phyloP scores from a whole-genome alignment of 2,329 filamentous ascomycete species.

The Beauveria asiatica region DNA sequence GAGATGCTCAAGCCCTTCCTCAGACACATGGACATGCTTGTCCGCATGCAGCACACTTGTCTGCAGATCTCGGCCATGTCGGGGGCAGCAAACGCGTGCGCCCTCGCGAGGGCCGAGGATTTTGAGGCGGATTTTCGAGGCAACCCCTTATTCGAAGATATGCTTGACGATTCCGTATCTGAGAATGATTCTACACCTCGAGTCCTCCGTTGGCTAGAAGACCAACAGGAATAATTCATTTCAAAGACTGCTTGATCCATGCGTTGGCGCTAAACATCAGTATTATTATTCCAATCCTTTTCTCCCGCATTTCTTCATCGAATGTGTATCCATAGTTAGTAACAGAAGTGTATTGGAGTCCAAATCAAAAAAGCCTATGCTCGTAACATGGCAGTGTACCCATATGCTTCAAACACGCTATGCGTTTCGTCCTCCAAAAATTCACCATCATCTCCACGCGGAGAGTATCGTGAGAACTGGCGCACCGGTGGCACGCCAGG shows the following conservation, averaged over 20 bases:
- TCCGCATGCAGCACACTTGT: neutral
- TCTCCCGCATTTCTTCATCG: neutral
- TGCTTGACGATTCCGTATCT: too few species aligned
- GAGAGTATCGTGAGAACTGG: constrained; percentile 29
- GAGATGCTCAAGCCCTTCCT: neutral
- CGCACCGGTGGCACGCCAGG: constrained; percentile 21
- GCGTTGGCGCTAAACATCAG: neutral
- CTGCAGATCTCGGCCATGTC: neutral
- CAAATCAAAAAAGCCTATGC: neutral
- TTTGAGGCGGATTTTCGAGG: neutral
- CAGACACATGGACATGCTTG: neutral
- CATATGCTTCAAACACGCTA: constrained; percentile 2
- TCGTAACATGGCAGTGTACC: constrained; percentile 1
- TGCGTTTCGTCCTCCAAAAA: constrained; percentile 21
- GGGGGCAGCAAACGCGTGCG: neutral
- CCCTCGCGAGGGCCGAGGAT: neutral
- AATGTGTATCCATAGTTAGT: neutral
- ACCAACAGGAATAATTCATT: too few species aligned
- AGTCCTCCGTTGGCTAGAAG: too few species aligned
- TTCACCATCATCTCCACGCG: constrained; percentile 32
- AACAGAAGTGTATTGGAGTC: neutral
- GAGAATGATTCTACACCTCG: too few species aligned
- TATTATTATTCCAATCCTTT: neutral
- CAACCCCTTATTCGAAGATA: neutral
- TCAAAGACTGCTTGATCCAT: neutral